phyloP scores from a whole-genome alignment of 2,329 filamentous ascomycete species.

The Thermomyces lanuginosus region DNA sequence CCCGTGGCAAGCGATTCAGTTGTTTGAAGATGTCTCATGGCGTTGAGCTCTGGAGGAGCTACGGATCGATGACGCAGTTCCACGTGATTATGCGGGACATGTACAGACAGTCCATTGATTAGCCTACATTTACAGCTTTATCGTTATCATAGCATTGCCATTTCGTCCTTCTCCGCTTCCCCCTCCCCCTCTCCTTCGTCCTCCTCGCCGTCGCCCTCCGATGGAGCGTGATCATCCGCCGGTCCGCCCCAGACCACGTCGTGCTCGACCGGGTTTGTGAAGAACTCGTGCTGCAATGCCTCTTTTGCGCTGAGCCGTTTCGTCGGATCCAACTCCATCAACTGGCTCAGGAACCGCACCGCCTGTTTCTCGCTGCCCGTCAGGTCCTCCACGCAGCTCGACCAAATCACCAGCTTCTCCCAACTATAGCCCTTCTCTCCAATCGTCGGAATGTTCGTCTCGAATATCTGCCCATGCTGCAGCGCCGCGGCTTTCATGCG shows the following conservation, averaged over 20 bases:
- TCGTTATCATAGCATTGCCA: constrained; percentile 16
- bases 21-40: too few relatives aligned
- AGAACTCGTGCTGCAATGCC: constrained; percentile 30
- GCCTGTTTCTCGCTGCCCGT: constrained; percentile 31
- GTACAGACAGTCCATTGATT: too few relatives aligned
- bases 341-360: constrained; percentile 24
- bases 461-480: constrained; percentile 79
- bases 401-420: constrained; percentile 92
- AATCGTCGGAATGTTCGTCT: constrained; percentile 84
- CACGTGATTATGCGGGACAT: too few relatives aligned
- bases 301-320: constrained; percentile 29
- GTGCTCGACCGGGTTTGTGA: constrained; percentile 24
- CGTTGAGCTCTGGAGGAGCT: too few relatives aligned
- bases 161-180: constrained; percentile 19
- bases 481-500: constrained; percentile 71
- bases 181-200: constrained; percentile 15
- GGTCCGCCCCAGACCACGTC: constrained; percentile 26
- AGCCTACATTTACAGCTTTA: too few relatives aligned
- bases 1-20: too few relatives aligned
- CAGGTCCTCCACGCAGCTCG: constrained; percentile 56
- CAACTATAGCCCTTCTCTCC: constrained; percentile 70
- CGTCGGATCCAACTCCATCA: constrained; percentile 29
- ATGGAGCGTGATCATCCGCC: constrained; percentile 16
- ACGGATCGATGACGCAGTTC: too few relatives aligned
- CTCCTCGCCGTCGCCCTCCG: constrained; percentile 13